phyloP scores from a whole-genome alignment of 2,329 filamentous ascomycete species.

The Calonectria henricotiae region DNA sequence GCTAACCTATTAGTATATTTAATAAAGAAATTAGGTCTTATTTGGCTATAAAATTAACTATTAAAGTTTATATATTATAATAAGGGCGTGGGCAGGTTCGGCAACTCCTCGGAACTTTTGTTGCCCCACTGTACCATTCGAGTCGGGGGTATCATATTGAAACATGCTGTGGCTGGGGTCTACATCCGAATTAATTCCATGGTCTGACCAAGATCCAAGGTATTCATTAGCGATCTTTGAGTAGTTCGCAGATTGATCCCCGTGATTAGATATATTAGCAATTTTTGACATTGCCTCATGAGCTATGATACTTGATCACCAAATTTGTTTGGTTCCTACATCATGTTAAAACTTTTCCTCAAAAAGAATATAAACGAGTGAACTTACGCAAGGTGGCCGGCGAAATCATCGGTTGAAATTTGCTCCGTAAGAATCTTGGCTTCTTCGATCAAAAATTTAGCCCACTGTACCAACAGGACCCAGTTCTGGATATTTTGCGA shows the following conservation, averaged over 20 bases:
- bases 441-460: conserved; percentile 81
- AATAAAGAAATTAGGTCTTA: too few relatives aligned
- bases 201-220: conserved; percentile 80
- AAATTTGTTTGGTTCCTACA: conserved; percentile 83
- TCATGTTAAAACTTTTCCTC: neutral
- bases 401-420: conserved; percentile 88
- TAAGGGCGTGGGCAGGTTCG: too few relatives aligned
- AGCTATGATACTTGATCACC: conserved; percentile 87
- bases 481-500: conserved; percentile 71
- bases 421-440: conserved; percentile 83
- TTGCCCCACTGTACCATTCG: too few relatives aligned
- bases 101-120: too few relatives aligned
- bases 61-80: too few relatives aligned
- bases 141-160: conserved; percentile 78
- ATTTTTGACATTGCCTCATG: conserved; percentile 86
- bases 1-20: too few relatives aligned
- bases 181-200: conserved; percentile 80
- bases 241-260: conserved; percentile 73
- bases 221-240: conserved; percentile 77
- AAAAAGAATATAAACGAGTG: too few relatives aligned
- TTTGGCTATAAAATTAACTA: too few relatives aligned
- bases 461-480: conserved; percentile 83
- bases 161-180: conserved; percentile 80
- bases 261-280: conserved; percentile 73
- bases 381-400: conserved; percentile 64